phyloP scores from a whole-genome alignment of 305 asterid genomes.

The Solanum hybrid region DNA sequence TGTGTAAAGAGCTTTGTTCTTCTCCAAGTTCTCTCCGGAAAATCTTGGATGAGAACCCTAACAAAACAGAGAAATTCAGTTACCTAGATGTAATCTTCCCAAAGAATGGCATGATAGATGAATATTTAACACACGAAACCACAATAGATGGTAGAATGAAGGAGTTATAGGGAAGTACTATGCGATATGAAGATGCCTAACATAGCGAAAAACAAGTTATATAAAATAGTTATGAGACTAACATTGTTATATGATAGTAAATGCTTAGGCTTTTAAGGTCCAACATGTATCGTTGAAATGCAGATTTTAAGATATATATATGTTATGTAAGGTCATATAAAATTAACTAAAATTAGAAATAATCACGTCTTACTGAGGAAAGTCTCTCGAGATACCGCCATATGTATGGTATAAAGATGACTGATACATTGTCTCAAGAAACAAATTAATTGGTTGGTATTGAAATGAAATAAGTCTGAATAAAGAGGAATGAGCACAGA shows the following conservation, averaged over 20 bases:
- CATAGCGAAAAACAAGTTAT: not conserved
- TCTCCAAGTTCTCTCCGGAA: not conserved
- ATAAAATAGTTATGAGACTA: not conserved
- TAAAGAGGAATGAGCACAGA: not conserved
- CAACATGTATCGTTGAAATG: not conserved
- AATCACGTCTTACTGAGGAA: not conserved
- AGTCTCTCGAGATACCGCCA: not conserved
- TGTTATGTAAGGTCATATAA: not conserved
- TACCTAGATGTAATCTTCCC: not conserved
- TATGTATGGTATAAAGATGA: not conserved
- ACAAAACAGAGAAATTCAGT: not conserved
- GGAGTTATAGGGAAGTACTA: not conserved
- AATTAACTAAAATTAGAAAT: not conserved
- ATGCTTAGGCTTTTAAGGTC: not conserved
- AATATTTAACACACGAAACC: not conserved
- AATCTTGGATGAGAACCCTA: slow-evolving; percentile 37
- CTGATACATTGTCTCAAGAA: not conserved
- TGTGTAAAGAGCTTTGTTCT: too few relatives aligned
- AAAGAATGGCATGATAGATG: not conserved
- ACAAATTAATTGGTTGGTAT: not conserved
- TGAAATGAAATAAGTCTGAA: not conserved
- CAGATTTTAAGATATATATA: not conserved
- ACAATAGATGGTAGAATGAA: not conserved
- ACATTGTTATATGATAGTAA: not conserved
- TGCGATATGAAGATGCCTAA: not conserved